Base-by-base conservation (phyloP, 345 rosid genomes). In the Syzygium oleosum region DNA sequence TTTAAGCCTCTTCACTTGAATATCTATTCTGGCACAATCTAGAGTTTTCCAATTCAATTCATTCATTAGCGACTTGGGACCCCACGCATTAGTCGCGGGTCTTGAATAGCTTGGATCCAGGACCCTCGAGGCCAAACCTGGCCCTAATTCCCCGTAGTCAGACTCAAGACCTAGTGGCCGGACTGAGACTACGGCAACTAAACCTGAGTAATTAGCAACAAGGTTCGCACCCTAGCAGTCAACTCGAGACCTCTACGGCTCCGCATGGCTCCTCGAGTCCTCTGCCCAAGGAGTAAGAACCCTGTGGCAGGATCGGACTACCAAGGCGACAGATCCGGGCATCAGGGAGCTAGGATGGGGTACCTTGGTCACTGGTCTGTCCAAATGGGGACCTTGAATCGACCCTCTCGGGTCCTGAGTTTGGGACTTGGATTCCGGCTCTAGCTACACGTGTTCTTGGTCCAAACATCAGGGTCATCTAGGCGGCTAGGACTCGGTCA, bases 121-220 rank as follows among this genome's bases (percentile, higher is more conserved):
- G 78, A 31, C 12, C 78, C 22, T 0, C 0, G 0, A 19, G 1
- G 22, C 22, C 41, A 7, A 11, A 15, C 38, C 0, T 29, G 0
- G 1, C 41, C 41, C 0, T 7, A 8, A 29, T 65, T 19, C 41
- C 78, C 8, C 1, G 0, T 9, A n/a, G 9, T 13, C 4, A 0
- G 17, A 3, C 78, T 31, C 22, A 3, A 65, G 43, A 65, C 6
- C 78, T 15, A 1, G 21, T 16, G 10, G 22, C 22, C 22, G 16
- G 1, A 65, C 5, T 4, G 3, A 65, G 0, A 65, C 6, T 65
- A 31, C 3, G 4, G 3, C 41, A 65, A 65, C 11, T 31, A 31
- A 31, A 65, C 21, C 43, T 9, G 17, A 31, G 1, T 65, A 9
- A 65, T 31, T 29, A 31, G 22, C 1, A 31, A 65, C 78, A 65